These are phyloP conservation scores for Tuber indicum DNA, from an alignment of 495 filamentous ascomycete genomes.

Conservation along the genomic window DNA sequence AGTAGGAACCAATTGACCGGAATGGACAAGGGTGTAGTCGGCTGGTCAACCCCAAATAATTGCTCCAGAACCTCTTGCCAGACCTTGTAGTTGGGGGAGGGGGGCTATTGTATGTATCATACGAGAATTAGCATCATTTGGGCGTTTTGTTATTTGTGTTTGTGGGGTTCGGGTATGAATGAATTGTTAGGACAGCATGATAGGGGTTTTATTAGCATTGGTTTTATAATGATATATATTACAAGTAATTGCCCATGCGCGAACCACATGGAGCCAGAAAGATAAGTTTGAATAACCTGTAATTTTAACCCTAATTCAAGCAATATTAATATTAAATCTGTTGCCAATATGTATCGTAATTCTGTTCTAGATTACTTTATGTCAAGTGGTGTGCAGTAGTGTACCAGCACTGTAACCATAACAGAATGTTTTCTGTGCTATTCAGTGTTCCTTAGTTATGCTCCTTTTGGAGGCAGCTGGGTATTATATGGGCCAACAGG, in stretches of 20 bases:
- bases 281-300: too few relatives aligned
- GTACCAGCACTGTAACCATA: too few relatives aligned
- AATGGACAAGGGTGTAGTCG: background rate
- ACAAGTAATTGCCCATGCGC: too few relatives aligned
- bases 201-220: background rate
- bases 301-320: too few relatives aligned
- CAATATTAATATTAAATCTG: too few relatives aligned
- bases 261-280: too few relatives aligned
- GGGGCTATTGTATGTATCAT: background rate
- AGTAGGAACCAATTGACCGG: background rate
- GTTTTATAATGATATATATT: background rate
- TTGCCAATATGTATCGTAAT: too few relatives aligned
- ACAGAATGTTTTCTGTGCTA: too few relatives aligned
- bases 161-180: background rate
- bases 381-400: too few relatives aligned
- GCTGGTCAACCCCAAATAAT: background rate
- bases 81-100: background rate
- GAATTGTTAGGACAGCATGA: background rate
- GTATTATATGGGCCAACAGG: background rate
- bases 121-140: background rate
- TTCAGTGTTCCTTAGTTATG: too few relatives aligned
- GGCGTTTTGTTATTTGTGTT: background rate
- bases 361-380: too few relatives aligned
- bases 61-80: background rate
- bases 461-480: too few relatives aligned